These are phyloP conservation scores for Phytophthora citrophthora DNA, from an alignment of 352 stramenopile genomes.

Conservation along the genomic window DNA sequence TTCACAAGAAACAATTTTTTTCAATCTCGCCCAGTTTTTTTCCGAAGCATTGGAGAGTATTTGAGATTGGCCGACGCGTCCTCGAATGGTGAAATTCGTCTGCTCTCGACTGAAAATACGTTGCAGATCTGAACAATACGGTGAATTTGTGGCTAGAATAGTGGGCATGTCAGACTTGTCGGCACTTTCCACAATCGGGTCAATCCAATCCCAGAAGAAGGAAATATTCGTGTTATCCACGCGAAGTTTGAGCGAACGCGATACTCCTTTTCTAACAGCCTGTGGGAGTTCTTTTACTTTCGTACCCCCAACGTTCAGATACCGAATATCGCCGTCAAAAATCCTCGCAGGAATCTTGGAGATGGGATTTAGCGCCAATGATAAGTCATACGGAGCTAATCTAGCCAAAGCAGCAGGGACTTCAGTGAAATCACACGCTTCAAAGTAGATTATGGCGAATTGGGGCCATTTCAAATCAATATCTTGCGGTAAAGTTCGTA, in stretches of 20 bases:
- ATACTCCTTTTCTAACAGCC: neutral
- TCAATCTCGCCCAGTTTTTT: constrained; percentile 3
- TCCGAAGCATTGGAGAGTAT: constrained; percentile 3
- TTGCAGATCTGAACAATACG: constrained; percentile 16
- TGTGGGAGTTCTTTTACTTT: constrained; percentile 1
- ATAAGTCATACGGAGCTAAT: constrained; percentile 9
- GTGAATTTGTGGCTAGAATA: constrained; percentile 4
- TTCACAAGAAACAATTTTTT: neutral
- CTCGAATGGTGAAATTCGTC: neutral
- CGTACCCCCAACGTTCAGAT: constrained; percentile 7
- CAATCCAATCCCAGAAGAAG: constrained; percentile 21
- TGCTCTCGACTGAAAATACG: constrained; percentile 5
- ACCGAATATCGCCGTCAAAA: constrained; percentile 7
- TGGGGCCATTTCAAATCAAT: constrained; percentile 41
- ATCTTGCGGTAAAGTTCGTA: constrained; percentile 38
- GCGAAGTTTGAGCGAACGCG: neutral
- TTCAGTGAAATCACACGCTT: constrained; percentile 12
- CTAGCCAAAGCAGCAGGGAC: constrained; percentile 10
- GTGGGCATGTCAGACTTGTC: neutral
- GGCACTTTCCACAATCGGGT: neutral
- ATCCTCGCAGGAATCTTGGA: constrained; percentile 12
- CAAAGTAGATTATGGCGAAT: constrained; percentile 7
- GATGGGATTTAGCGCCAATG: constrained; percentile 8
- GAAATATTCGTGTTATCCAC: constrained; percentile 17
- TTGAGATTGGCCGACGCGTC: neutral